phyloP scores from a whole-genome alignment of 441 rosid species.

The Brassica balearica region DNA sequence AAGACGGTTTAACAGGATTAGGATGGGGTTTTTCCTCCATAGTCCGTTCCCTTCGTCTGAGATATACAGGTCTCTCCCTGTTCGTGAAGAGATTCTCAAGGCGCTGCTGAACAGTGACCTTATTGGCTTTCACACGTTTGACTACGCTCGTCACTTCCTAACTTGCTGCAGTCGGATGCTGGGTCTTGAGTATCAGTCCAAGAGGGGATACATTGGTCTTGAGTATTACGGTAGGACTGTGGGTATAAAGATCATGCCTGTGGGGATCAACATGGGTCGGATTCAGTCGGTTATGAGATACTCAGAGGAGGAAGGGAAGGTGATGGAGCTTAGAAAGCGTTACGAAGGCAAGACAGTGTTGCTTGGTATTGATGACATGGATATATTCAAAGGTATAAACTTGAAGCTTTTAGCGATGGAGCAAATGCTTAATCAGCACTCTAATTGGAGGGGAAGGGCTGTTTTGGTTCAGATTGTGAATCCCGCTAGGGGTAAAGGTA shows the following conservation, averaged over 20 bases:
- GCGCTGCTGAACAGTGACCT: conserved; percentile 56
- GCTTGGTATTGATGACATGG: conserved; percentile 62
- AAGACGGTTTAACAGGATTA: conserved; percentile 54
- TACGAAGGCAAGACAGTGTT: conserved; percentile 56
- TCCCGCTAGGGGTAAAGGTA: conserved; percentile 61
- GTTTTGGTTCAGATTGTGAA: conserved; percentile 60
- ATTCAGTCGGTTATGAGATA: conserved; percentile 54
- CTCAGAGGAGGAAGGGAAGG: conserved; percentile 51
- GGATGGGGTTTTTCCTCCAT: conserved; percentile 64
- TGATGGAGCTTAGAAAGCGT: conserved; percentile 48
- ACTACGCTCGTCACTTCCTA: conserved; percentile 56
- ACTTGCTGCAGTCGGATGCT: conserved; percentile 66
- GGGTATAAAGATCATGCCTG: conserved; percentile 63
- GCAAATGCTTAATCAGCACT: conserved; percentile 56
- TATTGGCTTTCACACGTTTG: conserved; percentile 57
- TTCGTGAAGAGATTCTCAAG: conserved; percentile 60
- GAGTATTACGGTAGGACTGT: conserved; percentile 53
- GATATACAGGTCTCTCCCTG: conserved; percentile 58
- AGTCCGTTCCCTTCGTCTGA: conserved; percentile 63
- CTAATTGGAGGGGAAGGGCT: conserved; percentile 56
- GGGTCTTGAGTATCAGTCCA: conserved; percentile 57
- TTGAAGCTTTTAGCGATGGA: conserved; percentile 63
- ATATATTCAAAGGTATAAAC: conserved; percentile 57
- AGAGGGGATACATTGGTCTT: conserved; percentile 62
- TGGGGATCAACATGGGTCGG: conserved; percentile 59